phyloP scores from a whole-genome alignment of 306 rosid genomes.

The Cucumis sativus region Cucumber_9930_V3 NC_026657.2:40656001-40656500 shows the following conservation, averaged over 20 bases:
- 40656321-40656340: not conserved
- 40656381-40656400: not conserved
- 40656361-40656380: not conserved
- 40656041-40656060: too few relatives aligned
- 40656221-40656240: not conserved
- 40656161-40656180: not conserved
- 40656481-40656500: not conserved
- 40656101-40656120: too few relatives aligned
- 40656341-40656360: not conserved
- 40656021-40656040: too few relatives aligned
- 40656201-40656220: constrained; percentile 1
- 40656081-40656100: too few relatives aligned
- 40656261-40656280: not conserved
- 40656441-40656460: not conserved
- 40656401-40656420: not conserved
- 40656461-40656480: not conserved
- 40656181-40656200: constrained; percentile 1
- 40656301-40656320: not conserved
- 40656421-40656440: not conserved
- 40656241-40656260: not conserved
- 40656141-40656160: not conserved
- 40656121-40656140: too few relatives aligned
- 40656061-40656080: too few relatives aligned
- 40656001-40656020: too few relatives aligned
- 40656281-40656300: not conserved